Base-by-base conservation (phyloP, 176 grass and related monocot species). In the Tillandsia fasciculata region DNA sequence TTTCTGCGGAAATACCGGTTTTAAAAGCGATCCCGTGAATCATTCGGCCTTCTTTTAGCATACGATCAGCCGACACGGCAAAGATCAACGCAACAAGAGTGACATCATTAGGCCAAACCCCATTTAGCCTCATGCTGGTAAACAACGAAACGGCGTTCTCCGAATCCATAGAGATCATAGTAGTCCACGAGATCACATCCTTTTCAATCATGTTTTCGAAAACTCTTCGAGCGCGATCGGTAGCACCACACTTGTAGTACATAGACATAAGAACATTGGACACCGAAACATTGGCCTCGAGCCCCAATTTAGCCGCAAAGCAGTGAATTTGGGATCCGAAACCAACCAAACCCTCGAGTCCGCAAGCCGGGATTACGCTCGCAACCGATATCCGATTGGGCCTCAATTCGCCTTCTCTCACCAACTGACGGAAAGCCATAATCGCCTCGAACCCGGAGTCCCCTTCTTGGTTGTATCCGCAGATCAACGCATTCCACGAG, bases 121-220 rank as follows among this genome's bases (percentile, higher is more conserved):
- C 74, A 24, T 87, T 49, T 33, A 26, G 71, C 28, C 79, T 74
- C 93, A 97, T 97, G 63, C 50, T 27, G 0, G 87, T 90, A 76
- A 87, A 97, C 23, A 87, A 66, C 0, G 67, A 1, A 50, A 92
- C 1, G 1, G 84, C 63, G 63, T 83, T 83, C 12, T 81, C 82
- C 1, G 59, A n/a, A 66, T 96, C 89, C 64, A 89, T 87, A 2
- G 93, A 96, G 2, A 96, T 92, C 70, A 81, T 75, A 18, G 83
- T 92, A 18, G 86, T 96, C 93, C 93, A 92, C 2, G 93, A 83
- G 70, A 92, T 73, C 33, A 92, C 89, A 68, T 87, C 81, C 50
- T 74, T 85, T 53, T 82, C 50, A 33, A 12, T 59, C 88, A 85
- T 92, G 74, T 64, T 63, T 18, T 75, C 59, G 70, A 96, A 74